phyloP scores from a whole-genome alignment of 345 rosid genomes.

The Toxicodendron radicans region DNA sequence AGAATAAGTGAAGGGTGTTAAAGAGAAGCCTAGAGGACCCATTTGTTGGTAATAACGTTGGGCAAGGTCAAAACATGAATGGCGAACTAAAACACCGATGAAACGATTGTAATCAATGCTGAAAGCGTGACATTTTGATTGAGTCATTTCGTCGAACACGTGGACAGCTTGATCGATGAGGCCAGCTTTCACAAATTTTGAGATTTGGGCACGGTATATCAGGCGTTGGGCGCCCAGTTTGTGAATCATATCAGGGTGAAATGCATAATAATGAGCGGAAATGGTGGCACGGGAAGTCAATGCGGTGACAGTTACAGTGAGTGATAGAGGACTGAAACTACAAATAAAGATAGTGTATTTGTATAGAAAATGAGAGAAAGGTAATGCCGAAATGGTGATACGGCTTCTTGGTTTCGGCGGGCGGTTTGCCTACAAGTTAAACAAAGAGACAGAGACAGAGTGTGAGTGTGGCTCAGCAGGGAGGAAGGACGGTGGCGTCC shows the following conservation, averaged over 20 bases:
- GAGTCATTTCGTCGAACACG: slow-evolving; percentile 92
- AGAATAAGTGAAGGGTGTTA: slow-evolving; percentile 81
- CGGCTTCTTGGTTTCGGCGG: neutral
- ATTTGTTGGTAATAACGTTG: slow-evolving; percentile 57
- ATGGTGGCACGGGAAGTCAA: slow-evolving; percentile 1
- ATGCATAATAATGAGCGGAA: slow-evolving; percentile 40
- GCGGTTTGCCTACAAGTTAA: neutral
- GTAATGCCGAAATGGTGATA: neutral
- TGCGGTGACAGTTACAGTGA: neutral
- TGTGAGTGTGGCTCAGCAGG: no score
- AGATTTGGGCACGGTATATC: slow-evolving; percentile 69
- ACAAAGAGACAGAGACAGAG: neutral
- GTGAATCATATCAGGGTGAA: slow-evolving; percentile 68
- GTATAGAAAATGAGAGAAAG: neutral
- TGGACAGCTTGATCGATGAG: slow-evolving; percentile 70
- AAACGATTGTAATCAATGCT: slow-evolving; percentile 82
- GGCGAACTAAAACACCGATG: slow-evolving; percentile 68
- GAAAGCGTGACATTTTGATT: slow-evolving; percentile 70
- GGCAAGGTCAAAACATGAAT: slow-evolving; percentile 71
- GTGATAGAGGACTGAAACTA: neutral
- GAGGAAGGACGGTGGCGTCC: neutral
- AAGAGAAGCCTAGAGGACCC: slow-evolving; percentile 71
- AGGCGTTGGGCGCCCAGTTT: slow-evolving; percentile 88
- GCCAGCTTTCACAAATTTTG: slow-evolving; percentile 63
- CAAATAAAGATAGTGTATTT: neutral